Percentiles rank a stretch among this genome's conserved stretches.
Evolutionary conservation across 306 rosid genomes (phyloP).

Genomic region (Quercus berberidifolia): DNA sequence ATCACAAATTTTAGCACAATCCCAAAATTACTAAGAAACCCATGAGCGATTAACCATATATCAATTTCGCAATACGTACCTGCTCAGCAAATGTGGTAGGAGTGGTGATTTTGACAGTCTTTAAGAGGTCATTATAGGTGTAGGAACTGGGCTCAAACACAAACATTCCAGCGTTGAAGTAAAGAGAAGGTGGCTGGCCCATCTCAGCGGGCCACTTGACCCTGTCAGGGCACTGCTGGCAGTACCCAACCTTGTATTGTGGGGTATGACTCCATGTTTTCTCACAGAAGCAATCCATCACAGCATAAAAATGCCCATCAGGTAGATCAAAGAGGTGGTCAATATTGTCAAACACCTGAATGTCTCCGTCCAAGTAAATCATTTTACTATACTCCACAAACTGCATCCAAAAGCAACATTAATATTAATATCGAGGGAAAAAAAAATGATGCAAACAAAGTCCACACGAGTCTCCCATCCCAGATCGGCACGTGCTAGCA

Average conservation of each 20-base stretch:
- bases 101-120: constrained; percentile 31
- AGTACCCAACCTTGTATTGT: constrained; percentile 60
- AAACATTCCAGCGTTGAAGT: constrained; percentile 88
- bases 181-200: constrained; percentile 59
- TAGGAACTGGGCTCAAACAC: constrained; percentile 54
- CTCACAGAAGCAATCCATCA: constrained; percentile 88
- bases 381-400: constrained; percentile 67
- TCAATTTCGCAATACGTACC: constrained; percentile 21
- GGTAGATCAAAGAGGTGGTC: constrained; percentile 65
- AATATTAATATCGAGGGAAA: background rate
- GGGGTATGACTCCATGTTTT: constrained; percentile 72
- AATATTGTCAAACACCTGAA: constrained; percentile 61
- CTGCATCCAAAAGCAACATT: constrained; percentile 30
- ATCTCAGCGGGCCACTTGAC: constrained; percentile 52
- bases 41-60: background rate
- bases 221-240: constrained; percentile 70
- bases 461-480: background rate
- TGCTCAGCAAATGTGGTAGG: constrained; percentile 82
- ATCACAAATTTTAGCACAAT: background rate
- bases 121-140: constrained; percentile 43
- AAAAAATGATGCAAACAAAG: background rate
- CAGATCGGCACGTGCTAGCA: background rate
- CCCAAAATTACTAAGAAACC: background rate
- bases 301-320: constrained; percentile 52
- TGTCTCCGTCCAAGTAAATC: constrained; percentile 81